phyloP scores from a whole-genome alignment of 139 green algal species.

The Picochlorum costavermella region DNA sequence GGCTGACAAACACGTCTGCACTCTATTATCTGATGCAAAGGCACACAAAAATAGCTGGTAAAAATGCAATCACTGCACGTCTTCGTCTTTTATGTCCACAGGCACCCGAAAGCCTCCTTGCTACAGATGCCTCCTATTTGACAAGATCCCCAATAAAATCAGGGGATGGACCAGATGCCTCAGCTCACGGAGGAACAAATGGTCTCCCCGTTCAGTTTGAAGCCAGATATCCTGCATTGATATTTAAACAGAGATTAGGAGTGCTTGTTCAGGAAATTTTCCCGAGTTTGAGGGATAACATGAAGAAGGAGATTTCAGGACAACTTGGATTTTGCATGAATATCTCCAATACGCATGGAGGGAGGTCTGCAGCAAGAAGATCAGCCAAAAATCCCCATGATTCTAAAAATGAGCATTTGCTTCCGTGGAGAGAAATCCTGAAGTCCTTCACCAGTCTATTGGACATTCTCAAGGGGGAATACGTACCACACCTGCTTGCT shows the following conservation, averaged over 20 bases:
- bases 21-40: constrained; percentile 92
- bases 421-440: constrained; percentile 78
- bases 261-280: constrained; percentile 98
- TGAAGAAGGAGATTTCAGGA: constrained; percentile 91
- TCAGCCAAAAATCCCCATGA: not conserved
- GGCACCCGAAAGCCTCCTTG: constrained; percentile 34
- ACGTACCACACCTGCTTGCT: constrained; percentile 86
- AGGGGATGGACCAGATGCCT: constrained; percentile 52
- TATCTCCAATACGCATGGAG: constrained; percentile 37
- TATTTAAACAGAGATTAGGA: constrained; percentile 99
- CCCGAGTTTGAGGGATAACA: constrained; percentile 94
- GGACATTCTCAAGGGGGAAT: constrained; percentile 61
- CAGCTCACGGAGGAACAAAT: constrained; percentile 71
- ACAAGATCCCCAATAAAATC: constrained; percentile 21
- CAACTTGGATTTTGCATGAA: constrained; percentile 78
- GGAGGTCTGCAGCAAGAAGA: not conserved
- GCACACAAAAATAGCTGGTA: constrained; percentile 79
- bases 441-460: constrained; percentile 74
- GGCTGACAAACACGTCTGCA: constrained; percentile 91
- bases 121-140: constrained; percentile 8
- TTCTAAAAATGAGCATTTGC: not conserved
- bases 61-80: constrained; percentile 27
- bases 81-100: constrained; percentile 17
- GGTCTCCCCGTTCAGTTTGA: constrained; percentile 76
- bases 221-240: constrained; percentile 96